A percentile compares a stretch with the other conserved stretches of the same genome.
phyloP scores from a whole-genome alignment of 1,284 basidiomycete species.

The Neotropicomus parvogracilis region DNA sequence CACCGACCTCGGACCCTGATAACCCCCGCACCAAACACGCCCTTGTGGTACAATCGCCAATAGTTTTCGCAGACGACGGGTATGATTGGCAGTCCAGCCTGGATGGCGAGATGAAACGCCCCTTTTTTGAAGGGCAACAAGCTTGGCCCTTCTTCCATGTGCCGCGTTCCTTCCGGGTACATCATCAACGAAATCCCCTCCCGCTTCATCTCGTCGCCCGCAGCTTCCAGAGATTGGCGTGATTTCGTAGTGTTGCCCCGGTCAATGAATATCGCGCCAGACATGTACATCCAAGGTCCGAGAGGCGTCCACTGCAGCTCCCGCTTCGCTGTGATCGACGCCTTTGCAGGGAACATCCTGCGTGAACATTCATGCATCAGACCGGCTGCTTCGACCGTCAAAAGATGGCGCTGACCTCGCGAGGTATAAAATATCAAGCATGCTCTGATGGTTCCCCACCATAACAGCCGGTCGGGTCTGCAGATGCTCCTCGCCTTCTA shows the following conservation, averaged over 20 bases:
- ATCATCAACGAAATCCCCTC: constrained; percentile 80
- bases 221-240: constrained; percentile 71
- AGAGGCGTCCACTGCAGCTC: constrained; percentile 87
- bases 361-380: constrained; percentile 5
- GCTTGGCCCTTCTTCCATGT: constrained; percentile 59
- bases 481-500: constrained; percentile 87
- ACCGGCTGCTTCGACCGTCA: not conserved
- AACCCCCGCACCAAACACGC: constrained; percentile 74
- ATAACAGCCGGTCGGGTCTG: constrained; percentile 67
- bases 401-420: constrained; percentile 56
- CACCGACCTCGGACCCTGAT: constrained; percentile 81
- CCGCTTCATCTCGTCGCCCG: constrained; percentile 80
- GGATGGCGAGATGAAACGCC: constrained; percentile 93
- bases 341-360: constrained; percentile 80
- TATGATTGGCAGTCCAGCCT: constrained; percentile 84
- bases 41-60: constrained; percentile 77
- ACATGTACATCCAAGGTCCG: constrained; percentile 89
- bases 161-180: constrained; percentile 91
- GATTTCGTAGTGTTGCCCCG: constrained; percentile 79
- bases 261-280: constrained; percentile 93
- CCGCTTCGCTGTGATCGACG: constrained; percentile 93
- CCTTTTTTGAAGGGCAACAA: constrained; percentile 96
- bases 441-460: constrained; percentile 92
- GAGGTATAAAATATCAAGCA: constrained; percentile 83
- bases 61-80: constrained; percentile 96